Percentiles rank a stretch among this genome's conserved stretches.
Evolutionary conservation across 1,284 basidiomycete genomes (phyloP).

Genomic region (Megacollybia platyphylla): DNA sequence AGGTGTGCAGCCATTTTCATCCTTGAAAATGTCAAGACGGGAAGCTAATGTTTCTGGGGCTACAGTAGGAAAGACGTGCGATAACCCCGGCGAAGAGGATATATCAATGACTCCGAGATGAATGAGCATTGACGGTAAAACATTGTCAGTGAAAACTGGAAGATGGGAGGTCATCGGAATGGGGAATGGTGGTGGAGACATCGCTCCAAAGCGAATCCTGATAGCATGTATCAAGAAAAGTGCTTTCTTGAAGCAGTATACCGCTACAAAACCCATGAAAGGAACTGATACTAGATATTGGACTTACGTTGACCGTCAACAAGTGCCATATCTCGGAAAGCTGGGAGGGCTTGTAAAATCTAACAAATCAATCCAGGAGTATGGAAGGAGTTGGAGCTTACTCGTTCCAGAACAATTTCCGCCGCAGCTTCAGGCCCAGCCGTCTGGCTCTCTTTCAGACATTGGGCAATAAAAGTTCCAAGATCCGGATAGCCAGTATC

Average conservation of each 20-base stretch:
- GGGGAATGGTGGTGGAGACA: conserved; percentile 39
- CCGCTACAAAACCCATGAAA: conserved; percentile 26
- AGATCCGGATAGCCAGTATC: conserved; percentile 54
- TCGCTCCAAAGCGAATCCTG: conserved; percentile 44
- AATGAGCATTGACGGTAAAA: conserved; percentile 73
- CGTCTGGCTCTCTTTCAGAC: conserved; percentile 39
- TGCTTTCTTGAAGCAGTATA: conserved; percentile 85
- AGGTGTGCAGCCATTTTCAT: conserved; percentile 7
- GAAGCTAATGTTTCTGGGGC: conserved; percentile 22
- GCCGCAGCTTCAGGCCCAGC: conserved; percentile 24
- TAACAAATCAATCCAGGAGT: conserved; percentile 16
- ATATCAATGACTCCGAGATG: conserved; percentile 68
- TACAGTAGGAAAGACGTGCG: conserved; percentile 30
- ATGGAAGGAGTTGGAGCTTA: conserved; percentile 16
- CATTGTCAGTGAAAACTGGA: conserved; percentile 81
- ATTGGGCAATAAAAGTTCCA: conserved; percentile 60
- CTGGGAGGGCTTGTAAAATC: conserved; percentile 65
- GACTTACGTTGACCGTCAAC: conserved; percentile 51
- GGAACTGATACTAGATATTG: conserved; percentile 3
- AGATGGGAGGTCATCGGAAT: conserved; percentile 44
- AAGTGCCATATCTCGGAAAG: conserved; percentile 60
- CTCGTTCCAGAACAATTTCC: conserved; percentile 55
- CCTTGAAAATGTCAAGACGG: conserved; percentile 20
- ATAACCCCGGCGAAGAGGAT: conserved; percentile 29
- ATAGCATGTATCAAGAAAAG: conserved; percentile 72